Conservation (phyloP, 148 eudicot genomes). For the Rhododendron ferrugineum region DNA sequence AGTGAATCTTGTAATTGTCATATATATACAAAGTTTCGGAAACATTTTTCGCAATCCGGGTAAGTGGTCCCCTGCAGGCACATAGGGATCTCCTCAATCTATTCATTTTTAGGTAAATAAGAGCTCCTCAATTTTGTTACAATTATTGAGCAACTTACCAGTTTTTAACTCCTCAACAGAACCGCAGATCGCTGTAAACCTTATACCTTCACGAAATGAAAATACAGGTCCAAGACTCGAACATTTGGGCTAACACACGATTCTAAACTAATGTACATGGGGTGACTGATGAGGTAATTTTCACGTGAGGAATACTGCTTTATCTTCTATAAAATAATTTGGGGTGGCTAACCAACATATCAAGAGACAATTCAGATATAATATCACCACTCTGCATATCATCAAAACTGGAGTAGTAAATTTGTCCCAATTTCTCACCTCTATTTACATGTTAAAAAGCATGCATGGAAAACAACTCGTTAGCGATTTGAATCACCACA, state of each 20-base stretch:
- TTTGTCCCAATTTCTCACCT: neutral
- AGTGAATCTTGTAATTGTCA: neutral
- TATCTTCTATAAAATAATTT: neutral
- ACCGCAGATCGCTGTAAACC: neutral
- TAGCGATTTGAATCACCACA: neutral
- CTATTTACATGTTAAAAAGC: neutral
- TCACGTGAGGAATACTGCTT: neutral
- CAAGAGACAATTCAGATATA: neutral
- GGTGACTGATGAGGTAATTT: neutral
- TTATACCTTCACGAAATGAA: neutral
- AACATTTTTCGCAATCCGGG: neutral
- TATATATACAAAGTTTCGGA: neutral
- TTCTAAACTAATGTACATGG: neutral
- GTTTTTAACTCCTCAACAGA: neutral
- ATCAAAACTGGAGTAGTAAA: neutral
- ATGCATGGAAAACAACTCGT: neutral
- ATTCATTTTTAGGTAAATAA: neutral
- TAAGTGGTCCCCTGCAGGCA: neutral
- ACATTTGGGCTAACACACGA: neutral
- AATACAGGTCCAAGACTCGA: neutral
- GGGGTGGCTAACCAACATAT: neutral
- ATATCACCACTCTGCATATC: neutral
- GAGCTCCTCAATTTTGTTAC: neutral
- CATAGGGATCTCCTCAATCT: neutral
- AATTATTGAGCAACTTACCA: neutral